Evolutionary conservation across 2,329 filamentous ascomycete species (phyloP).

Genomic region (Ophiognomonia clavigignenti-juglandacearum): DNA sequence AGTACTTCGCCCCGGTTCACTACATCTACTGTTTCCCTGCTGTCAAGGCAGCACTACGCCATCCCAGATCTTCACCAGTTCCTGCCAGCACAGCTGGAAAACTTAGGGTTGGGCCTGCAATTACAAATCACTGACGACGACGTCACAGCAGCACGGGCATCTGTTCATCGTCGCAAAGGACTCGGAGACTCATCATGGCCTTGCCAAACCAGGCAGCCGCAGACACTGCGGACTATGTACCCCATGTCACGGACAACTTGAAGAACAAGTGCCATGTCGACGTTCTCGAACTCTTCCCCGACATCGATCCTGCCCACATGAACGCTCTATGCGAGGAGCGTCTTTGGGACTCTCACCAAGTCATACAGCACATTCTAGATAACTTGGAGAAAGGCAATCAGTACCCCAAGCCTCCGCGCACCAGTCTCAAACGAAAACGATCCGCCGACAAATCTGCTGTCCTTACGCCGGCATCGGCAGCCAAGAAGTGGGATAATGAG

Average conservation of each 20-base stretch:
- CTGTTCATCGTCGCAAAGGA: too few species aligned
- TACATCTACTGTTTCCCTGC: too few species aligned
- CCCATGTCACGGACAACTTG: background rate
- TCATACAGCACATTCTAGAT: slow-evolving; percentile 36
- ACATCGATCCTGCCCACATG: slow-evolving; percentile 39
- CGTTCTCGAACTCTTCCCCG: slow-evolving; percentile 36
- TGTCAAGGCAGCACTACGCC: too few species aligned
- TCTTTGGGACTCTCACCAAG: slow-evolving; percentile 23
- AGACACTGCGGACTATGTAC: background rate
- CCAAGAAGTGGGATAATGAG: slow-evolving; percentile 19
- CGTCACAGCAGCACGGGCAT: too few species aligned
- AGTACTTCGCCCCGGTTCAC: too few species aligned
- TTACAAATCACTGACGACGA: too few species aligned
- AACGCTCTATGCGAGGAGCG: slow-evolving; percentile 22
- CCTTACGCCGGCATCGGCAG: slow-evolving; percentile 16
- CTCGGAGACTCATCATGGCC: too few species aligned
- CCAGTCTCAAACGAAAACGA: slow-evolving; percentile 38
- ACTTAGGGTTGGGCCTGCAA: too few species aligned
- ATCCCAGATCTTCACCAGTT: too few species aligned
- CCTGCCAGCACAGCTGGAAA: too few species aligned
- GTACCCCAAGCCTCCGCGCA: slow-evolving; percentile 29
- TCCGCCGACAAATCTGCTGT: slow-evolving; percentile 16
- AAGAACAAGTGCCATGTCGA: slow-evolving; percentile 23
- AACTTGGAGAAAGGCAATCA: slow-evolving; percentile 30
- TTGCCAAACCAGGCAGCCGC: too few species aligned